Evolutionary conservation across 2,329 filamentous ascomycete species (phyloP).

Genomic region (Fusarium gaditjirri): DNA sequence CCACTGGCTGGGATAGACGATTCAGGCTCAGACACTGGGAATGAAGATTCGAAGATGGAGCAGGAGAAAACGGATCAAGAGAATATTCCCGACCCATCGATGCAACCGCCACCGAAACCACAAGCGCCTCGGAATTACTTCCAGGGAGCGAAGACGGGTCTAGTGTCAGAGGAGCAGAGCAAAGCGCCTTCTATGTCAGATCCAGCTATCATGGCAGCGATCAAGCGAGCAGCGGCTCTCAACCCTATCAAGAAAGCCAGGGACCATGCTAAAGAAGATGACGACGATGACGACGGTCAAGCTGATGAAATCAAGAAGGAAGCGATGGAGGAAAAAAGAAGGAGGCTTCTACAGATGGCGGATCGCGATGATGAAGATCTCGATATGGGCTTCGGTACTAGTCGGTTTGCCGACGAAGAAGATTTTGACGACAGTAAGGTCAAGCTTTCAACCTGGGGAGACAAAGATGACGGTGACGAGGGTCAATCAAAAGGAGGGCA

Average conservation of each 20-base stretch:
- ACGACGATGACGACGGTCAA: conserved; percentile 47
- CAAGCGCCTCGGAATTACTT: conserved; percentile 68
- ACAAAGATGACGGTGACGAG: conserved; percentile 59
- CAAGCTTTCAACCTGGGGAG: conserved; percentile 75
- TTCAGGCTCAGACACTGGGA: conserved; percentile 58
- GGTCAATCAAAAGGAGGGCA: conserved; percentile 58
- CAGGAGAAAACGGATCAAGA: conserved; percentile 36
- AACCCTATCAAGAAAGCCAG: conserved; percentile 57
- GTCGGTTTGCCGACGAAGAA: conserved; percentile 87
- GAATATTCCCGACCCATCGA: conserved; percentile 44
- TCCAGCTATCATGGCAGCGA: conserved; percentile 81
- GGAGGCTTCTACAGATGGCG: conserved; percentile 77
- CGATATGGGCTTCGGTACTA: conserved; percentile 93
- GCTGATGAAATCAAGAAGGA: conserved; percentile 57
- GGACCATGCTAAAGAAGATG: conserved; percentile 40
- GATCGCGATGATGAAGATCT: conserved; percentile 89
- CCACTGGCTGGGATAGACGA: conserved; percentile 68
- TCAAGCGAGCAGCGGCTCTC: conserved; percentile 83
- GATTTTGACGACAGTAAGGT: conserved; percentile 77
- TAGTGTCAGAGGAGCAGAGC: conserved; percentile 63
- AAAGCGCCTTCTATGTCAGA: conserved; percentile 72
- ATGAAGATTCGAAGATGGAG: conserved; percentile 47
- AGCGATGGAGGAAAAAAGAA: conserved; percentile 74
- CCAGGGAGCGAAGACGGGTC: conserved; percentile 64
- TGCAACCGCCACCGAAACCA: conserved; percentile 60